Evolutionary conservation across 805 yeast genomes (phyloP).

Genomic region (Metschnikowia amazonensis): DNA sequence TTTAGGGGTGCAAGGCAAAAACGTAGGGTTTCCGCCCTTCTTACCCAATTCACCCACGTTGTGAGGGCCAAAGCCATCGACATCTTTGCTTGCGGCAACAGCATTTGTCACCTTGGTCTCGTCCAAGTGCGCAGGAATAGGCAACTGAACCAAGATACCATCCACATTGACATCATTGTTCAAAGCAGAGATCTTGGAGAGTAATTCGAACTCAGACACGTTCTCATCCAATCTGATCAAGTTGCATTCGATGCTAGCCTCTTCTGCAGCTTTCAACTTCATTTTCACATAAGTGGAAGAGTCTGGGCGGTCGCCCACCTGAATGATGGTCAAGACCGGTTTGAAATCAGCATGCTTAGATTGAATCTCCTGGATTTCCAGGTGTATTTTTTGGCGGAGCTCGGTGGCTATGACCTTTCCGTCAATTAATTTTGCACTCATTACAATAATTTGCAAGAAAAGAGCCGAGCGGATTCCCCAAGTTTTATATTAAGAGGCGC

Average conservation of each 20-base stretch:
- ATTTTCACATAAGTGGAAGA: slow-evolving; percentile 77
- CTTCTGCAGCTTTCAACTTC: slow-evolving; percentile 75
- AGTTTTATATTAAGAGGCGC: slow-evolving; percentile 1
- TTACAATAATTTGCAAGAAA: slow-evolving; percentile 9
- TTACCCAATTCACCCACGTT: slow-evolving; percentile 77
- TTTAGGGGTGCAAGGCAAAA: slow-evolving; percentile 81
- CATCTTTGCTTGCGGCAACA: slow-evolving; percentile 67
- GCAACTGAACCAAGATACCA: slow-evolving; percentile 74
- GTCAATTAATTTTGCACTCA: slow-evolving; percentile 39
- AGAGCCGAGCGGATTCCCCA: neutral
- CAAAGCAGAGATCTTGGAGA: slow-evolving; percentile 50
- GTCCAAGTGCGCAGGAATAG: slow-evolving; percentile 67
- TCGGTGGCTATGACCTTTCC: slow-evolving; percentile 43
- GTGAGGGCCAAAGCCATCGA: slow-evolving; percentile 77
- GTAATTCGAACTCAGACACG: slow-evolving; percentile 52
- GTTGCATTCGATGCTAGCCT: slow-evolving; percentile 61
- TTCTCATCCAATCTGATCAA: slow-evolving; percentile 56
- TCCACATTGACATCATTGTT: slow-evolving; percentile 60
- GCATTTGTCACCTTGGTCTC: slow-evolving; percentile 65
- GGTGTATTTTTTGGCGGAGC: slow-evolving; percentile 36
- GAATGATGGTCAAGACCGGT: slow-evolving; percentile 68
- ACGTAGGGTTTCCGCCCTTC: slow-evolving; percentile 65
- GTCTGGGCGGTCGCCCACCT: slow-evolving; percentile 75
- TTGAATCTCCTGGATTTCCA: slow-evolving; percentile 41
- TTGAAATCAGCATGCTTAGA: slow-evolving; percentile 48